Percentiles rank a stretch among this genome's conserved stretches.
Conservation (phyloP, 495 filamentous ascomycete genomes). For the Rusavskia elegans region DNA sequence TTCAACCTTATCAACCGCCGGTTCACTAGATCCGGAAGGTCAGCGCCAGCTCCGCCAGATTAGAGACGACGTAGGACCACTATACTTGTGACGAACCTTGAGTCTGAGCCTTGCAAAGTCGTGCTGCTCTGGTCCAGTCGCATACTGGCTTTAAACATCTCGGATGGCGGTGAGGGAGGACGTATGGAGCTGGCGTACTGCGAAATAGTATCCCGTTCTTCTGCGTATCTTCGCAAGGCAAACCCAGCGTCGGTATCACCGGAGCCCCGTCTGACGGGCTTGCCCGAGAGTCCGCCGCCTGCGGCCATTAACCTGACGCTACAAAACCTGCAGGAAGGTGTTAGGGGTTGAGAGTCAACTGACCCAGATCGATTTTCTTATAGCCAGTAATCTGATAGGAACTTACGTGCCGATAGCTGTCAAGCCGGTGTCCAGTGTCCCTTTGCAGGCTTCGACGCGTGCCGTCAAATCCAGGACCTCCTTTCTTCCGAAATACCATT, state of each 20-base stretch:
- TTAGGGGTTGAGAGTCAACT: background rate
- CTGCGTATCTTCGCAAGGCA: slow-evolving; percentile 1
- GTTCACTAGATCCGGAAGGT: background rate
- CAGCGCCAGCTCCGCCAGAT: background rate
- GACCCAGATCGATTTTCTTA: background rate
- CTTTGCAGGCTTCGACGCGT: slow-evolving; percentile 1
- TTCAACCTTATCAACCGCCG: background rate
- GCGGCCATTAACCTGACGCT: background rate
- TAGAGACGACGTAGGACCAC: background rate
- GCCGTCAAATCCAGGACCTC: background rate
- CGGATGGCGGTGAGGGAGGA: slow-evolving; percentile 1
- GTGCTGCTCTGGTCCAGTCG: background rate
- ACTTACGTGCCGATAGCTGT: slow-evolving; percentile 5
- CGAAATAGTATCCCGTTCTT: background rate
- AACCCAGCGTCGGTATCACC: slow-evolving; percentile 1
- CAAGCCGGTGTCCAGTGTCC: slow-evolving; percentile 2
- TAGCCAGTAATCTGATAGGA: too few relatives aligned
- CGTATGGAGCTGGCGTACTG: background rate
- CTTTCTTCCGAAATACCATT: slow-evolving; percentile 6
- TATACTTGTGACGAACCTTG: background rate
- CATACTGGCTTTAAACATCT: background rate
- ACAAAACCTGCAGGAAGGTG: background rate
- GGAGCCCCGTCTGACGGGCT: background rate
- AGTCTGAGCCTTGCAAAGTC: background rate
- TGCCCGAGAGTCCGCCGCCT: background rate